Evolutionary conservation across 2,329 filamentous ascomycete species (phyloP).

Genomic region (Alternaria postmessia): DNA sequence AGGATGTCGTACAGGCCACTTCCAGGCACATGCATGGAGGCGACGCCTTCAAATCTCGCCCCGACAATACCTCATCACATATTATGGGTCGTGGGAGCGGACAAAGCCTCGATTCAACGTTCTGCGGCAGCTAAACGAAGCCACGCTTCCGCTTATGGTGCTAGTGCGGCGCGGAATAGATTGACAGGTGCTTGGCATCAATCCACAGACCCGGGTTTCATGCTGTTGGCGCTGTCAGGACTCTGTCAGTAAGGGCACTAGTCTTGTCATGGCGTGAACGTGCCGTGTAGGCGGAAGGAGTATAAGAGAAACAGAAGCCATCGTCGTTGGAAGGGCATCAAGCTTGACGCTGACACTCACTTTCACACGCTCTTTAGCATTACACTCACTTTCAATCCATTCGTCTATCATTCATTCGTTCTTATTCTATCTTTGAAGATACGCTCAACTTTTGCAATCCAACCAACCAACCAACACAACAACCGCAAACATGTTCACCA

Average conservation of each 20-base stretch:
- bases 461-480: conserved; percentile 20
- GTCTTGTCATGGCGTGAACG: conserved; percentile 19
- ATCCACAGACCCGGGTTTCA: conserved; percentile 26
- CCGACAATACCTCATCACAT: conserved; percentile 24
- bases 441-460: conserved; percentile 17
- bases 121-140: conserved; percentile 33
- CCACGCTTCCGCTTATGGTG: conserved; percentile 16
- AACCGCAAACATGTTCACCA: conserved; percentile 44
- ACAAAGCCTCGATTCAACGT: conserved; percentile 26
- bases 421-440: conserved; percentile 31
- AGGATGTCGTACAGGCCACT: conserved; percentile 15
- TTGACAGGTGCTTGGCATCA: conserved; percentile 36
- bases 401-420: conserved; percentile 34
- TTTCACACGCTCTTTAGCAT: conserved; percentile 43
- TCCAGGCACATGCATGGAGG: conserved; percentile 31
- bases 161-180: conserved; percentile 37
- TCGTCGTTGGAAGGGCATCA: conserved; percentile 26
- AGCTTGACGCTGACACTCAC: conserved; percentile 47
- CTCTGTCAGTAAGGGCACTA: conserved; percentile 22
- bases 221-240: conserved; percentile 12
- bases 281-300: conserved; percentile 26
- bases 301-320: conserved; percentile 34
- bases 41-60: conserved; percentile 30
- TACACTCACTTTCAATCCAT: conserved; percentile 39
- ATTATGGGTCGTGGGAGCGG: conserved; percentile 32